Percentiles rank a stretch among this genome's conserved stretches.
Conservation (phyloP, 2,329 filamentous ascomycete genomes). For the Xylariomycetidae sp. region DNA sequence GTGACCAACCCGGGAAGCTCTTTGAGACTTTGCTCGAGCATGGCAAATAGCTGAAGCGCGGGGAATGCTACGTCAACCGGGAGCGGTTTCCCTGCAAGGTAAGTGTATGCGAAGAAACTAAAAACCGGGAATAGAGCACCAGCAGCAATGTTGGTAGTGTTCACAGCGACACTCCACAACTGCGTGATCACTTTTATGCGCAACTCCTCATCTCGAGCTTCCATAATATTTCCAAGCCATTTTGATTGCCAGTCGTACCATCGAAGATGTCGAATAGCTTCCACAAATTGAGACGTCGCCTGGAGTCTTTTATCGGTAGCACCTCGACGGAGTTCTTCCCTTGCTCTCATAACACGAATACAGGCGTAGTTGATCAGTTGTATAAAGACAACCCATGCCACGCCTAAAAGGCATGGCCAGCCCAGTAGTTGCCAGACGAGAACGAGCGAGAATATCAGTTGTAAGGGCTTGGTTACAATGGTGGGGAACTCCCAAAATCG, state of each 20-base stretch:
- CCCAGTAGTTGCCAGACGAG: conserved; percentile 77
- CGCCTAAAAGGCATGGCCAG: conserved; percentile 70
- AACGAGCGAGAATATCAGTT: conserved; percentile 67
- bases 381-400: conserved; percentile 63
- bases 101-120: conserved; percentile 77
- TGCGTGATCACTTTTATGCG: conserved; percentile 59
- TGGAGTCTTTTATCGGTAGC: conserved; percentile 77
- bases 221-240: conserved; percentile 67
- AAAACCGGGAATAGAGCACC: conserved; percentile 74
- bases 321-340: conserved; percentile 65
- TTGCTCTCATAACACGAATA: conserved; percentile 60
- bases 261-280: conserved; percentile 73
- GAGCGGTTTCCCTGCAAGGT: conserved; percentile 61
- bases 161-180: conserved; percentile 58
- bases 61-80: conserved; percentile 83
- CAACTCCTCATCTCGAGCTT: conserved; percentile 63
- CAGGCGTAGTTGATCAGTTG: conserved; percentile 66
- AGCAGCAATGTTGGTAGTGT: conserved; percentile 65
- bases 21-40: conserved; percentile 69
- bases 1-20: conserved; percentile 74
- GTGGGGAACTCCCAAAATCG: conserved; percentile 82
- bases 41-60: conserved; percentile 72
- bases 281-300: conserved; percentile 79
- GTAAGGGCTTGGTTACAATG: conserved; percentile 72
- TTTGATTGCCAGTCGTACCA: conserved; percentile 80